Base-by-base conservation (phyloP, 106 monocot genomes). In the Acanthochlamys bracteata region DNA sequence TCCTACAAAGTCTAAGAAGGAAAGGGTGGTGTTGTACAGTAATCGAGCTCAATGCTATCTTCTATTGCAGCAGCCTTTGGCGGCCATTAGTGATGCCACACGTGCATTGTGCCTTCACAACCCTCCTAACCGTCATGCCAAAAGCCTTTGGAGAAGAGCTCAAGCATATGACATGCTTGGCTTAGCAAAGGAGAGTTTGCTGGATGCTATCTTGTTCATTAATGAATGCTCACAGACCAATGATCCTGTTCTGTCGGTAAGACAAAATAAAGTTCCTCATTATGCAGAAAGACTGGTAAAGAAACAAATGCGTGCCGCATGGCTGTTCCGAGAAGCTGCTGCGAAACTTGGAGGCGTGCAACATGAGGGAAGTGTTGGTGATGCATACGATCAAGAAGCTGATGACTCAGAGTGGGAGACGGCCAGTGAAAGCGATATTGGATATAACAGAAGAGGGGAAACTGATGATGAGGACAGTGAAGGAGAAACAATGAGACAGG, bases 331-430 rank as follows among this genome's bases (percentile, higher is more conserved):
- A 79, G 96, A 96, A 65, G 96, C 96, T 45, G 87, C 91, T 47
- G 20, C 78, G 17, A 96, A 85, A 43, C 96, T 88, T 75, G 96
- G 91, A 10, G 84, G 79, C 65, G 76, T 82, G 41, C 75, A 62
- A 55, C 67, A 54, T 55, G 79, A 89, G 63, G 70, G 69, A 51
- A 74, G 69, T 73, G 54, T 26, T 68, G 70, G 73, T 42, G 87
- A 80, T 55, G 70, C 26, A 0, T 74, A 72, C 76, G 89, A 74
- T 39, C 79, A 84, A 66, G 86, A 81, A 21, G 84, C 70, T 42
- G 95, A 90, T 63, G 86, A 89, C 68, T 96, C 91, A 53, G 96
- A 96, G 71, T 96, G 96, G 96, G 96, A 96, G 75, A 96, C 96
- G 20, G 96, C 81, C 8, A 96, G 96, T 65, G 91, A 83, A 65